Base-by-base conservation (phyloP, 2,329 filamentous ascomycete species). In the Curvularia sp. region DNA sequence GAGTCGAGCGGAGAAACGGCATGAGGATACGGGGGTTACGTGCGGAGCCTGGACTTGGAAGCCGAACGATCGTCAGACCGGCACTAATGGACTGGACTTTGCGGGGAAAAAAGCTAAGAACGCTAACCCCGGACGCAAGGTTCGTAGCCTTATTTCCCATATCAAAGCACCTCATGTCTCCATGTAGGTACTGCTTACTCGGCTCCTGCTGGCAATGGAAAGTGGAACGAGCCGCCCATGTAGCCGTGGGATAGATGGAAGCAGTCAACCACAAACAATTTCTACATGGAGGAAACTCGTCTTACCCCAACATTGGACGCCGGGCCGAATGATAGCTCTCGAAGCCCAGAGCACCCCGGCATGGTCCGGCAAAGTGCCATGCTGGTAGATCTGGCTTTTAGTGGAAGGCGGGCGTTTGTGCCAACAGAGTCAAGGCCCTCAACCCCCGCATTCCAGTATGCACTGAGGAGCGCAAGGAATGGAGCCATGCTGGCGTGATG, bases 21-120 rank as follows among this genome's bases (percentile, higher is more conserved):
- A 53, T 55, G 55, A 35, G 64, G 62, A 64, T 49, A 52, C 53
- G 61, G 56, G 63, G 64, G 66, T 51, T 62, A 60, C 50, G 54
- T 65, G 69, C 54, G 65, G 63, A 66, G 67, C 58, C 64, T 55
- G 64, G 68, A 63, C 49, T 61, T 47, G 58, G 56, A 49, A 53
- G 60, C 59, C 63, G 63, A 55, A 53, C 44, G 61, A 62, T 64
- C 58, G 60, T 70, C 68, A 60, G 59, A 31, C 65, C 65, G 58
- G 61, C 58, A 60, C 57, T 58, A 61, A 60, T 57, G 63, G 57
- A 48, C 60, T 63, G 53, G 60, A 60, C 46, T 65, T 71, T 74
- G 72, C 71, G 72, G 72, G 72, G 72, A 72, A 73, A 73, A 48
- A 55, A 65, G 57, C 66, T 63, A 63, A 58, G 53, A 49, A 63